phyloP scores from a whole-genome alignment of 2,329 filamentous ascomycete genomes.

The Coniochaeta prunicola region DNA sequence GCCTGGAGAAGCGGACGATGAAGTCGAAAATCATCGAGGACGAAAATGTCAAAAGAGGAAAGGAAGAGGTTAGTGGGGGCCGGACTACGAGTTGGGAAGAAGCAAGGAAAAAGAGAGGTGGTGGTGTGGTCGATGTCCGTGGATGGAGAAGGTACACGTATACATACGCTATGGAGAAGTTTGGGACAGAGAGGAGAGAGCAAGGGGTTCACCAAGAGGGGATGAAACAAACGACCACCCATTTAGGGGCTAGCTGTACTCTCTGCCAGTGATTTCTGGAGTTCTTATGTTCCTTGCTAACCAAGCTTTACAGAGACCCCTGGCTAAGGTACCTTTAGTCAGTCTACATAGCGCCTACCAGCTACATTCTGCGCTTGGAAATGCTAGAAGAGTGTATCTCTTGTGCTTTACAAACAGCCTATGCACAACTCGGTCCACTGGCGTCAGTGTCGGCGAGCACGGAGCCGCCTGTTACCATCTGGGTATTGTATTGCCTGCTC shows the following conservation, averaged over 20 bases:
- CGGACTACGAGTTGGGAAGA: not conserved
- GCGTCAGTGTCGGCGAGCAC: too few relatives aligned
- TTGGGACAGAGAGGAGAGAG: not conserved
- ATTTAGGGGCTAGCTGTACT: constrained; percentile 3
- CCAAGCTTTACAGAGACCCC: not conserved
- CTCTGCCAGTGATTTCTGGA: not conserved
- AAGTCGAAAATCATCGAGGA: not conserved
- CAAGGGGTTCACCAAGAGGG: constrained; percentile 3
- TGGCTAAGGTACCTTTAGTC: not conserved
- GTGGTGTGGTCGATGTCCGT: not conserved
- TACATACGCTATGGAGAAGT: not conserved
- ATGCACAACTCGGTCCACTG: too few relatives aligned
- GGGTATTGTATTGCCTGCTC: too few relatives aligned
- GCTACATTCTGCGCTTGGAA: not conserved
- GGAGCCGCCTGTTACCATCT: too few relatives aligned
- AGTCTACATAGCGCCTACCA: not conserved
- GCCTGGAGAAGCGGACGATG: constrained; percentile 13
- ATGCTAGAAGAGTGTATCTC: not conserved
- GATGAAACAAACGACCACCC: constrained; percentile 4
- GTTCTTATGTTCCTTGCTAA: not conserved
- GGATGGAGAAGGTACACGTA: not conserved
- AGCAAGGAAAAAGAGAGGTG: not conserved
- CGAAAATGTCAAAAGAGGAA: not conserved
- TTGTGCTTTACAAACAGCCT: too few relatives aligned
- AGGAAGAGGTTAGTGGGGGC: constrained; percentile 3